Conservation (phyloP, 768 basidiomycete genomes). For the Thelephora ganbajun region DNA sequence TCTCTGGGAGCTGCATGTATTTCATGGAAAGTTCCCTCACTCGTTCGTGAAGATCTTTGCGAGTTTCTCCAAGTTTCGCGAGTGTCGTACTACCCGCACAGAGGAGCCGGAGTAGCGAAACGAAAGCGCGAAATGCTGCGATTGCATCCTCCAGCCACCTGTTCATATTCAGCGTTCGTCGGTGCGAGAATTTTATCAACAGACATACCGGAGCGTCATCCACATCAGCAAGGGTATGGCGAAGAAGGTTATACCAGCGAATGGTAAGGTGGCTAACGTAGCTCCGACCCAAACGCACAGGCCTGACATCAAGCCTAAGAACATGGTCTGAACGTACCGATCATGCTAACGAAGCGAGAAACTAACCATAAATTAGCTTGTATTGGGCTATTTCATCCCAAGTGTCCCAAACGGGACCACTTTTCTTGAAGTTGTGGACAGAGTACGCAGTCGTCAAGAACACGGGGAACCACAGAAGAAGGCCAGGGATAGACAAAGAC, state of each 20-base stretch:
- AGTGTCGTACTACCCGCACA: conserved; percentile 46
- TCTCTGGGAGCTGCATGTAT: conserved; percentile 44
- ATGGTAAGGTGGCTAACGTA: conserved; percentile 45
- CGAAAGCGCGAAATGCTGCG: conserved; percentile 64
- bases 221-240: conserved; percentile 72
- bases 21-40: conserved; percentile 51
- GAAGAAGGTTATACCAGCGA: conserved; percentile 40
- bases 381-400: conserved; percentile 87
- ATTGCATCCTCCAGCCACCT: conserved; percentile 74
- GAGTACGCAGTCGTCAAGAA: conserved; percentile 58
- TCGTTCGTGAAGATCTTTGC: conserved; percentile 46
- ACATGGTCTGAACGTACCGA: background rate
- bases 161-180: background rate
- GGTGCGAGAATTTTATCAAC: background rate
- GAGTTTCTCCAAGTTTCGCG: conserved; percentile 33
- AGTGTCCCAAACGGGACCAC: conserved; percentile 72
- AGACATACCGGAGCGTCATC: conserved; percentile 50
- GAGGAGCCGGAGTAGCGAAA: conserved; percentile 46
- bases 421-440: conserved; percentile 66
- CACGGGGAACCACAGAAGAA: conserved; percentile 72
- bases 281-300: conserved; percentile 47
- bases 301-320: conserved; percentile 40
- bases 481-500: conserved; percentile 56
- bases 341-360: background rate
- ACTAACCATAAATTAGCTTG: conserved; percentile 63